These are phyloP conservation scores for Paraphoma chrysanthemicola DNA, from an alignment of 2,329 filamentous ascomycete species.

Conservation along the genomic window DNA sequence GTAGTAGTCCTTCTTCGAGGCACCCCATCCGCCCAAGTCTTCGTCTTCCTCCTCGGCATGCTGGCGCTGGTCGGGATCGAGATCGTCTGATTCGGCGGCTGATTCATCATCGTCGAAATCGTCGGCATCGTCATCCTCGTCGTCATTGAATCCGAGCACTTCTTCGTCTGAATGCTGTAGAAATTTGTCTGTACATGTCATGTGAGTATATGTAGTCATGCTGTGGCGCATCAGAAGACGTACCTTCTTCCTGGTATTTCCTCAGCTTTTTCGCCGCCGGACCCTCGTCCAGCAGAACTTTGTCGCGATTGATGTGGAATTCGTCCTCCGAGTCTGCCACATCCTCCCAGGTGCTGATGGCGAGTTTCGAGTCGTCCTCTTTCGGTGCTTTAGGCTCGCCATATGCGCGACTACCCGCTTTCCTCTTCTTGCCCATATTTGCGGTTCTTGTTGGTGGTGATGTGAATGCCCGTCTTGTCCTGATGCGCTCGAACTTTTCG, in stretches of 20 bases:
- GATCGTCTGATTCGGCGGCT: conserved; percentile 41
- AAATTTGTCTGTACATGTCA: conserved; percentile 57
- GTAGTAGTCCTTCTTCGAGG: conserved; percentile 90
- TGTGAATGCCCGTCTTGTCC: conserved; percentile 6
- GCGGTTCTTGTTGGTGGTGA: conserved; percentile 7
- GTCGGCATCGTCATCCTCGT: conserved; percentile 52
- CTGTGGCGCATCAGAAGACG: no score
- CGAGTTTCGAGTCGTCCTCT: conserved; percentile 61
- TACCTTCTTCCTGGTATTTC: conserved; percentile 72
- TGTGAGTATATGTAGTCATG: not conserved
- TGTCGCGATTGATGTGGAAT: conserved; percentile 86
- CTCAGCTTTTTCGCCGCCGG: conserved; percentile 79
- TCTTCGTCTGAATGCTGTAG: conserved; percentile 69
- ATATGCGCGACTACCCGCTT: conserved; percentile 62
- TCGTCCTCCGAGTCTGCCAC: conserved; percentile 95
- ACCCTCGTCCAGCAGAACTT: conserved; percentile 83
- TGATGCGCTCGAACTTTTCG: conserved; percentile 29
- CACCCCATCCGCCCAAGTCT: conserved; percentile 79
- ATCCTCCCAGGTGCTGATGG: conserved; percentile 72
- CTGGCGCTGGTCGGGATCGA: conserved; percentile 36
- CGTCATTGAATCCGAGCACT: conserved; percentile 61
- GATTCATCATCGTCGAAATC: conserved; percentile 48
- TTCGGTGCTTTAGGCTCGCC: conserved; percentile 43
- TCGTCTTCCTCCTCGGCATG: conserved; percentile 63
- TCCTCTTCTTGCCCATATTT: conserved; percentile 68